Evolutionary conservation across 495 filamentous ascomycete genomes (phyloP).

Genomic region (Margaritispora aquatica): DNA sequence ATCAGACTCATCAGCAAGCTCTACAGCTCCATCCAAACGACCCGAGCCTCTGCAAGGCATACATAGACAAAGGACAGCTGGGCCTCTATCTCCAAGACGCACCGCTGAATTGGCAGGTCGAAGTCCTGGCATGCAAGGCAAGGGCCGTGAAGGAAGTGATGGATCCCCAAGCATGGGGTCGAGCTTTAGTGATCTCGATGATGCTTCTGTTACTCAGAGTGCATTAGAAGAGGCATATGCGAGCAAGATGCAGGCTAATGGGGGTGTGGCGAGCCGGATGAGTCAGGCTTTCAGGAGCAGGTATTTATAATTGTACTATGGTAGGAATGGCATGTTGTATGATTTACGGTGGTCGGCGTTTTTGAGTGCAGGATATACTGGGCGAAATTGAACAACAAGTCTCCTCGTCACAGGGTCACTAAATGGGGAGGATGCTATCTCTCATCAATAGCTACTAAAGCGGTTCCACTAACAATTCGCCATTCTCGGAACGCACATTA

Average conservation of each 20-base stretch:
- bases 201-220: slow-evolving; percentile 89
- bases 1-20: slow-evolving; percentile 57
- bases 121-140: slow-evolving; percentile 47
- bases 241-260: slow-evolving; percentile 81
- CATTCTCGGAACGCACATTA: too few relatives aligned
- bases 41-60: slow-evolving; percentile 6
- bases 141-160: slow-evolving; percentile 66
- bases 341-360: not conserved
- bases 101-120: slow-evolving; percentile 49
- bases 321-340: not conserved
- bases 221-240: slow-evolving; percentile 90
- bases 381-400: not conserved
- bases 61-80: slow-evolving; percentile 10
- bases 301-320: slow-evolving; percentile 18
- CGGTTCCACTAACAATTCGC: too few relatives aligned
- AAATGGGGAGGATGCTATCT: too few relatives aligned
- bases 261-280: slow-evolving; percentile 79
- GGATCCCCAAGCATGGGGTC: slow-evolving; percentile 95
- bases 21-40: slow-evolving; percentile 37
- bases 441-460: too few relatives aligned
- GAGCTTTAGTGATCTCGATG: slow-evolving; percentile 95
- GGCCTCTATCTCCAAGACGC: slow-evolving; percentile 36
- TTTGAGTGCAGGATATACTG: not conserved
- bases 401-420: too few relatives aligned
- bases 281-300: slow-evolving; percentile 46